Evolutionary conservation across 352 stramenopile genomes (phyloP).

Genomic region (Globisporangium perplexum): DNA sequence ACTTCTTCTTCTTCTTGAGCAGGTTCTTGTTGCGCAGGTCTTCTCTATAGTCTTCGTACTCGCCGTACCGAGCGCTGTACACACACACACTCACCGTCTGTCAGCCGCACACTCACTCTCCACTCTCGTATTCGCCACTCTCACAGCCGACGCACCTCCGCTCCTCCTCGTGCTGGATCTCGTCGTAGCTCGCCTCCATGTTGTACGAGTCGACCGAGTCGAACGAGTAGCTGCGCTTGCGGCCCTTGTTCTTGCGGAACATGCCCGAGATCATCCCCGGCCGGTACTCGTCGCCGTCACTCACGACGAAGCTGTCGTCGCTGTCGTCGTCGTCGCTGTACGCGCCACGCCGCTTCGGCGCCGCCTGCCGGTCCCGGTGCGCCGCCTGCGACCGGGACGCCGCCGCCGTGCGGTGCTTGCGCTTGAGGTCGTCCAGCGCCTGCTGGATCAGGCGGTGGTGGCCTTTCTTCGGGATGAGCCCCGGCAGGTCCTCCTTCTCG

Average conservation of each 20-base stretch:
- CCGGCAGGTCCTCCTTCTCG: slow-evolving; percentile 59
- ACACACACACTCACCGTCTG: not conserved
- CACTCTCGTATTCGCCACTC: not conserved
- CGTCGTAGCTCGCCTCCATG: slow-evolving; percentile 80
- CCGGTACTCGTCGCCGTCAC: slow-evolving; percentile 69
- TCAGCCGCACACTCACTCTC: not conserved
- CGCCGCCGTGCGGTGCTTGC: slow-evolving; percentile 57
- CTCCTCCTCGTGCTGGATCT: slow-evolving; percentile 86
- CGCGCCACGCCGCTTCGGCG: slow-evolving; percentile 36
- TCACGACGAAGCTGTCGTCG: slow-evolving; percentile 85
- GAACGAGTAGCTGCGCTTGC: slow-evolving; percentile 69
- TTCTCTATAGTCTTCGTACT: slow-evolving; percentile 82
- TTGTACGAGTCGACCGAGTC: slow-evolving; percentile 80
- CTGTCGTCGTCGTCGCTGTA: slow-evolving; percentile 84
- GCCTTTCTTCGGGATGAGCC: slow-evolving; percentile 75
- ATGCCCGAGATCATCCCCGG: slow-evolving; percentile 74
- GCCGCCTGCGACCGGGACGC: slow-evolving; percentile 24
- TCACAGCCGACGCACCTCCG: slow-evolving; percentile 37
- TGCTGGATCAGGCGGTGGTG: slow-evolving; percentile 82
- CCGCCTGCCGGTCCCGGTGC: slow-evolving; percentile 11
- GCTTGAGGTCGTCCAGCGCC: slow-evolving; percentile 65
- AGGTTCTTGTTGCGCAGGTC: slow-evolving; percentile 83
- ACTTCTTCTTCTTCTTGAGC: slow-evolving; percentile 60
- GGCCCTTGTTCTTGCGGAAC: slow-evolving; percentile 51
- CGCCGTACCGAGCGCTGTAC: slow-evolving; percentile 57